Base-by-base conservation (phyloP, 805 yeast species). In the Kluyveromyces nonfermentans region DNA sequence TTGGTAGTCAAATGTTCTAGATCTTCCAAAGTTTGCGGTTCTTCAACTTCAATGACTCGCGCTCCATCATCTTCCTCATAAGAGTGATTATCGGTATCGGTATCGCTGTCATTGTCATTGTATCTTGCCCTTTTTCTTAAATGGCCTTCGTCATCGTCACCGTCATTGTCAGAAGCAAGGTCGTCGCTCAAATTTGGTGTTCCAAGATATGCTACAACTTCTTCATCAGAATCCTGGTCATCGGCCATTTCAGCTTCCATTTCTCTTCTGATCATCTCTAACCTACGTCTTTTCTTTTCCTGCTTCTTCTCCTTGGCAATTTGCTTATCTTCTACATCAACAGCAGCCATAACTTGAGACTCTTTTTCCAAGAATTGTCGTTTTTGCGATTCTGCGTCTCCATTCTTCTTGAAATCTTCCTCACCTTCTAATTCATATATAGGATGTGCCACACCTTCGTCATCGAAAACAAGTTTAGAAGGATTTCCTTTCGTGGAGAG, bases 371-470 rank as follows among this genome's bases (percentile, higher is more conserved):
- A 75, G 55, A 78, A 93, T 48, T 76, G 73, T 34, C 70, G 64
- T 65, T 85, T 83, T 65, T 86, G 94, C 8, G 60, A 65, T 42
- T 68, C 69, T 1, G 89, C 88, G 54, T 77, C 84, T 35, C 85
- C 89, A 31, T 69, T 71, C 49, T 75, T 77, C 49, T 64, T 74
- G 74, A 93, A 93, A 46, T 85, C 95, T 34, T 80, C 93, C 64
- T 87, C 97, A 52, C 83, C 85, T 59, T 86, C 88, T 47, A 93
- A 71, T 65, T 90, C 97, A 58, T 93, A 93, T 5, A 90, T 70
- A 8, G 95, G 85, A 63, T 90, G 97, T 0, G 97, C 82, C 5
- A 71, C 73, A 21, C 99, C 99, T 2, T 90, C 97, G 49, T 93
- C 98, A 59, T 93, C 99, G 58, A 90, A 93, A 44, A 76, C 72